phyloP scores from a whole-genome alignment of 2,329 filamentous ascomycete genomes.

The Macrophomina tecta region DNA sequence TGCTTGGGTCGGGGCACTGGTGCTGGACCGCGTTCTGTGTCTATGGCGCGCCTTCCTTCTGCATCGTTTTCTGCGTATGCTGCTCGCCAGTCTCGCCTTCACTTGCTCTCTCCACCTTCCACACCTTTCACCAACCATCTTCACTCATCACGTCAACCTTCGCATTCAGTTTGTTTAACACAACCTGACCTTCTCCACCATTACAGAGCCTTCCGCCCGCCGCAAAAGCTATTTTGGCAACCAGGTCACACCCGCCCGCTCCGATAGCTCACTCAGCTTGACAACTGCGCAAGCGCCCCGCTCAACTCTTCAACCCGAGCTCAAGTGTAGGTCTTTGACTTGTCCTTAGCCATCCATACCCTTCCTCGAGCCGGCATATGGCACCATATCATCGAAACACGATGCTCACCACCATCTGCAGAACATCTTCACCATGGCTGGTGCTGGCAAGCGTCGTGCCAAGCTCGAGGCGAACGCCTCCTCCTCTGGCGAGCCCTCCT shows the following conservation, averaged over 20 bases:
- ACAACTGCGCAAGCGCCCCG: conserved; percentile 2
- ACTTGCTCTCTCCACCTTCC: neutral
- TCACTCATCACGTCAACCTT: neutral
- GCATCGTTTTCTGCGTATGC: neutral
- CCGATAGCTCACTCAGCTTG: neutral
- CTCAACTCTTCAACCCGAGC: neutral
- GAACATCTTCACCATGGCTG: conserved; percentile 41
- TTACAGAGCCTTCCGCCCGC: neutral
- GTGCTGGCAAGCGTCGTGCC: conserved; percentile 43
- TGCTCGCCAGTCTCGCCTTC: neutral
- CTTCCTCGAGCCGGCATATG: neutral
- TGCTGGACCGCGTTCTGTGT: neutral
- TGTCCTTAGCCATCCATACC: neutral
- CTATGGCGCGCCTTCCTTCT: neutral
- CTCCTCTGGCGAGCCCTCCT: conserved; percentile 34
- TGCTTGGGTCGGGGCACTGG: neutral
- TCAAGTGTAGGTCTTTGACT: neutral
- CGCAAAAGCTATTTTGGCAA: neutral
- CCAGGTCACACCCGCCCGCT: neutral
- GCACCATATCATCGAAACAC: neutral
- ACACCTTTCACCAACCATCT: neutral
- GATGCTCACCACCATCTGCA: neutral
- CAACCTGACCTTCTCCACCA: neutral
- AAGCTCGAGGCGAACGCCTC: conserved; percentile 39
- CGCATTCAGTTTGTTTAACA: conserved; percentile 38